These are phyloP conservation scores for Zoysia matrella DNA, from an alignment of 202 grass and related monocot species.

Conservation along the genomic window DNA sequence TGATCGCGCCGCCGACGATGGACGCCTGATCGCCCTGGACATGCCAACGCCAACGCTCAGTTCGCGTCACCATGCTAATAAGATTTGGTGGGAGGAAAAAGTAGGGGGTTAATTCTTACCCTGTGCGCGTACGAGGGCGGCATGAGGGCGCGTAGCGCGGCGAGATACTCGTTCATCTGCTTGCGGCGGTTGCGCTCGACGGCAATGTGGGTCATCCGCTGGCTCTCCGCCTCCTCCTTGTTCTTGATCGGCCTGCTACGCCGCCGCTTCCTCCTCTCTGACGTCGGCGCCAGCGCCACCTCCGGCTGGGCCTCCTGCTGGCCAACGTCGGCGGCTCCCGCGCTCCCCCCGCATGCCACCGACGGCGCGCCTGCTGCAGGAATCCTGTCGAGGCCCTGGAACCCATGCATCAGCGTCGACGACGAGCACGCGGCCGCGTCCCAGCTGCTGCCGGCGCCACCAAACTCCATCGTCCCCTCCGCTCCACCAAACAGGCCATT, in stretches of 20 bases:
- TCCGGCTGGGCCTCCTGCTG: slow-evolving; percentile 5
- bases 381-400: slow-evolving; percentile 43
- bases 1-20: slow-evolving; percentile 51
- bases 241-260: slow-evolving; percentile 66
- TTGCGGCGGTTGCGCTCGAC: slow-evolving; percentile 94
- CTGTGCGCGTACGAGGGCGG: slow-evolving; percentile 62
- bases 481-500: slow-evolving; percentile 31
- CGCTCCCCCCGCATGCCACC: neutral
- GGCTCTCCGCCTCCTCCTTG: slow-evolving; percentile 88
- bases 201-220: slow-evolving; percentile 97
- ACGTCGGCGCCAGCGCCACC: neutral
- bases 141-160: slow-evolving; percentile 72
- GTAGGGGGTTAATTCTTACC: slow-evolving; percentile 27
- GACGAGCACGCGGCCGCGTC: slow-evolving; percentile 30
- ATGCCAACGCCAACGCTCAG: too few relatives aligned
- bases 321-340: neutral
- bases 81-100: too few relatives aligned
- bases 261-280: slow-evolving; percentile 58
- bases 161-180: slow-evolving; percentile 88
- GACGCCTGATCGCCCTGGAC: slow-evolving; percentile 70
- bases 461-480: slow-evolving; percentile 22
- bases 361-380: slow-evolving; percentile 19
- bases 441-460: slow-evolving; percentile 32
- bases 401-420: slow-evolving; percentile 40
- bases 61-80: too few relatives aligned